Percentiles rank a stretch among this genome's conserved stretches.
Conservation (phyloP, 139 green algal genomes). For the Tetratostichococcus sp. region DNA sequence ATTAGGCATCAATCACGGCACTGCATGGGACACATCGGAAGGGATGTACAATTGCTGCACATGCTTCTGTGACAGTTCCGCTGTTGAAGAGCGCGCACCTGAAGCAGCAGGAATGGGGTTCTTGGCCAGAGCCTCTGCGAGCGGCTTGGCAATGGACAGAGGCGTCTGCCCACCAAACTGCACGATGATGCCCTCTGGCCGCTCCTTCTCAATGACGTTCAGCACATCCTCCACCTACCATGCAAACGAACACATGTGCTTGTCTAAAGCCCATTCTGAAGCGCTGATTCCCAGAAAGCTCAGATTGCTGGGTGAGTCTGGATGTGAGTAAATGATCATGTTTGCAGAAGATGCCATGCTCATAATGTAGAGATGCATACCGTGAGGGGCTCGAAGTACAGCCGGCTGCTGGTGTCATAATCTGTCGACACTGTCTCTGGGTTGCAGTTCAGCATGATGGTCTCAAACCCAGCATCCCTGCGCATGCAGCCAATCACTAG, state of each 20-base stretch:
- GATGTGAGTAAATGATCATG: no score
- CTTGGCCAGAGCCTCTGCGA: constrained; percentile 73
- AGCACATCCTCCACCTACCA: constrained; percentile 83
- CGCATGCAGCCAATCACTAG: no score
- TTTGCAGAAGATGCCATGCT: no score
- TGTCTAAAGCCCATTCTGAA: no score
- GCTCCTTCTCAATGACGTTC: constrained; percentile 94
- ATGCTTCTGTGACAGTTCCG: no score
- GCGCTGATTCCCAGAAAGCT: no score
- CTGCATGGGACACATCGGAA: no score
- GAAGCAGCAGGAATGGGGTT: constrained; percentile 69
- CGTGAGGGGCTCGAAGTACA: constrained; percentile 99
- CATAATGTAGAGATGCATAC: no score
- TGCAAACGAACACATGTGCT: constrained; percentile 13
- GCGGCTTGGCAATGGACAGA: constrained; percentile 81
- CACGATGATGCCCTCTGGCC: constrained; percentile 97
- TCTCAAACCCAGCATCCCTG: constrained; percentile 88
- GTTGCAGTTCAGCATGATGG: constrained; percentile 99
- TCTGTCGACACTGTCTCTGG: constrained; percentile 98
- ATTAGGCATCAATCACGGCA: no score
- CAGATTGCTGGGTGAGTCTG: no score
- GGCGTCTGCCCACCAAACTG: constrained; percentile 99
- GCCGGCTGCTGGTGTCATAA: constrained; percentile 95
- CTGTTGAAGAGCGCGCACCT: constrained; percentile 23
- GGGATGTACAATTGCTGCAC: no score